phyloP scores from a whole-genome alignment of 805 yeast genomes.

The Ogataea kodamae region DNA sequence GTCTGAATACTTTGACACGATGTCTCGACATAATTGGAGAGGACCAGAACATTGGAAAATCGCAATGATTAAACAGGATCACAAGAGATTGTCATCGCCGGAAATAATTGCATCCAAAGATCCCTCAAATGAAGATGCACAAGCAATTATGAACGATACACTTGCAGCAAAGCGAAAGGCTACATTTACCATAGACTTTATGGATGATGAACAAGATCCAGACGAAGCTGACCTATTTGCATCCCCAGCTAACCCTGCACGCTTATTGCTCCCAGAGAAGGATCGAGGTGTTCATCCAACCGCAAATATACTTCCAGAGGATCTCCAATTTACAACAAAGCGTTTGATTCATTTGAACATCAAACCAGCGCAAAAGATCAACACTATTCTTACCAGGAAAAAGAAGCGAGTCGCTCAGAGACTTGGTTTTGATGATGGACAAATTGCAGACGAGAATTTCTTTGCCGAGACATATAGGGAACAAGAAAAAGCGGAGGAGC shows the following conservation, averaged over 20 bases:
- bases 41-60: constrained; percentile 95
- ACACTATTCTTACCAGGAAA: constrained; percentile 26
- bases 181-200: constrained; percentile 26
- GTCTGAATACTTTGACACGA: constrained; percentile 75
- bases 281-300: constrained; percentile 25
- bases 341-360: constrained; percentile 43
- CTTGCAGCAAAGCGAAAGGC: constrained; percentile 12
- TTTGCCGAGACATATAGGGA: constrained; percentile 47
- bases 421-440: constrained; percentile 26
- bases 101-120: not conserved
- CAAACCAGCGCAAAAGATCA: constrained; percentile 38
- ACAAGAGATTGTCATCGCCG: constrained; percentile 6
- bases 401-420: constrained; percentile 20
- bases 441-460: constrained; percentile 47
- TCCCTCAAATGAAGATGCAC: not conserved
- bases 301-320: constrained; percentile 43
- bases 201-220: constrained; percentile 24
- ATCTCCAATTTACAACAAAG: constrained; percentile 46
- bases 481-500: constrained; percentile 22
- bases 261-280: constrained; percentile 24
- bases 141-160: constrained; percentile 6
- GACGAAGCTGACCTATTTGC: constrained; percentile 28
- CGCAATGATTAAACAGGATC: constrained; percentile 33
- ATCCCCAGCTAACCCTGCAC: constrained; percentile 21
- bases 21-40: constrained; percentile 72